phyloP scores from a whole-genome alignment of 163 green algal genomes.

The Chlorella variabilis region DNA sequence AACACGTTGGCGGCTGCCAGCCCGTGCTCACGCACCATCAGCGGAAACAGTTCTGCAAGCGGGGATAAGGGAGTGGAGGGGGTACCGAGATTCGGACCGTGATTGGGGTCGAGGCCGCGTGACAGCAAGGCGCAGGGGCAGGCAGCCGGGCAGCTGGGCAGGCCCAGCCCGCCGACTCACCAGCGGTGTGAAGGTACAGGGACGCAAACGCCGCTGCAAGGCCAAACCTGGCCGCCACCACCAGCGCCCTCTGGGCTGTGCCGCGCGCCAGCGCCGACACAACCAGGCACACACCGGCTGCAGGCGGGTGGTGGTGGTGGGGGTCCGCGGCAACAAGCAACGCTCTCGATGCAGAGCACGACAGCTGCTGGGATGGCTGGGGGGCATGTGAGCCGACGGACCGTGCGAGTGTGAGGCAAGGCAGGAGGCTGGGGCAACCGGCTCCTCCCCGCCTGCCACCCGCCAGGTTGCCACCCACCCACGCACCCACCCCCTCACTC shows the following conservation, averaged over 20 bases:
- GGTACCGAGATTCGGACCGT: not conserved
- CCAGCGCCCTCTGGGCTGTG: constrained; percentile 28
- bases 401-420: too few species aligned
- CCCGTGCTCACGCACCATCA: constrained; percentile 41
- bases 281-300: constrained; percentile 37
- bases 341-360: too few species aligned
- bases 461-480: not conserved
- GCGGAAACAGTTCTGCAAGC: constrained; percentile 45
- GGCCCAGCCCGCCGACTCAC: not conserved
- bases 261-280: constrained; percentile 14
- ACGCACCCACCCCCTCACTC: not conserved
- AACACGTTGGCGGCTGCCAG: constrained; percentile 19
- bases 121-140: not conserved
- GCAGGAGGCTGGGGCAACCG: too few species aligned
- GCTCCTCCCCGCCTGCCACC: too few species aligned
- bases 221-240: constrained; percentile 40
- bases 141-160: not conserved
- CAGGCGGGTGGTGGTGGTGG: not conserved
- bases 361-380: too few species aligned
- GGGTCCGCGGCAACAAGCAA: too few species aligned
- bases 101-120: not conserved
- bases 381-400: too few species aligned
- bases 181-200: constrained; percentile 22
- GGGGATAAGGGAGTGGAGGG: not conserved
- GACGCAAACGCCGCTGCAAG: constrained; percentile 33